These are phyloP conservation scores for Parmelia sp. DNA, from an alignment of 495 filamentous ascomycete genomes.

Conservation along the genomic window DNA sequence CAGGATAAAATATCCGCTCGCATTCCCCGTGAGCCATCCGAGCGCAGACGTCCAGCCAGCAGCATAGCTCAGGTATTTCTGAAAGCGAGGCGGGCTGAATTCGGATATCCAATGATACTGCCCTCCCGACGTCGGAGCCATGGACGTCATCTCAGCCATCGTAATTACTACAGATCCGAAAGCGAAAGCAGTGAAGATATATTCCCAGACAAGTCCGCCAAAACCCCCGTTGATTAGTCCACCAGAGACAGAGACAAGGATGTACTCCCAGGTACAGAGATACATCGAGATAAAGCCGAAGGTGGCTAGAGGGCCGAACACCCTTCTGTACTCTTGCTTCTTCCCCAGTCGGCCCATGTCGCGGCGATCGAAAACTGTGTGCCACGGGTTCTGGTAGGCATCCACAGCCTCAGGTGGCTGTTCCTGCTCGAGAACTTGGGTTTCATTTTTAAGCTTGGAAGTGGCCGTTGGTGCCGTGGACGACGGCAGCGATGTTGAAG, in stretches of 20 bases:
- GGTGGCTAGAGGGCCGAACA: background rate
- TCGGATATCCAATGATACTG: constrained; percentile 49
- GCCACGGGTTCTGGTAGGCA: background rate
- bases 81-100: constrained; percentile 38
- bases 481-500: background rate
- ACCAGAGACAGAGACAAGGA: background rate
- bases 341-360: constrained; percentile 1
- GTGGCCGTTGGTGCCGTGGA: background rate
- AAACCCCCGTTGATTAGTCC: constrained; percentile 43
- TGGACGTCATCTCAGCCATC: constrained; percentile 51
- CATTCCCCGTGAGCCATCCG: constrained; percentile 2
- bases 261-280: constrained; percentile 7
- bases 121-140: constrained; percentile 44
- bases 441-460: background rate
- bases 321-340: constrained; percentile 5
- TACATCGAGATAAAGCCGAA: constrained; percentile 3
- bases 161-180: constrained; percentile 43
- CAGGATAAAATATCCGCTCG: background rate
- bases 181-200: constrained; percentile 41
- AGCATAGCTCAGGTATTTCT: constrained; percentile 42
- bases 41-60: constrained; percentile 26
- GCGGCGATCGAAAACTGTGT: background rate
- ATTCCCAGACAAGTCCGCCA: constrained; percentile 49
- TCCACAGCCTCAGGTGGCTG: constrained; percentile 1
- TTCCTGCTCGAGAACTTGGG: background rate